Conservation (phyloP, 2,329 filamentous ascomycete genomes). For the Fusarium hostae region DNA sequence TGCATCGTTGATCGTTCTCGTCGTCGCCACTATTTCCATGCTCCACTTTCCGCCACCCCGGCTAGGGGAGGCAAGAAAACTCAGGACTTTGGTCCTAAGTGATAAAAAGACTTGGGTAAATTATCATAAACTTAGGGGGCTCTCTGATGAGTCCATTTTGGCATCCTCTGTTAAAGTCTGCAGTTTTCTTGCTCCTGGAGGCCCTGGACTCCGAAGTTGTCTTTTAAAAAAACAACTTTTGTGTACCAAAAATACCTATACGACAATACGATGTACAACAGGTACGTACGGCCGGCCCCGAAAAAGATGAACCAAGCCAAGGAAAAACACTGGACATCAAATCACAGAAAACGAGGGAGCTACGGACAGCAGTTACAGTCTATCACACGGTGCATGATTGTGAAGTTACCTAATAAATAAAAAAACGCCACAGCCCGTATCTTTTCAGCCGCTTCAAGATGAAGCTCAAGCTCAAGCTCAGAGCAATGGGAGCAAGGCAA, state of each 20-base stretch:
- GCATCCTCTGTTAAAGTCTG: not conserved
- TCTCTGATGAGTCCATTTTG: not conserved
- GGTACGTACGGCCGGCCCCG: constrained; percentile 30
- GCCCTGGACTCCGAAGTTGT: not conserved
- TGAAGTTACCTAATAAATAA: constrained; percentile 10
- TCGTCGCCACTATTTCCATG: constrained; percentile 23
- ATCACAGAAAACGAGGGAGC: constrained; percentile 34
- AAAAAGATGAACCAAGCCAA: constrained; percentile 32
- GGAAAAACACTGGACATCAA: constrained; percentile 34
- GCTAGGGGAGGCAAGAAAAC: not conserved
- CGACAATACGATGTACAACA: constrained; percentile 15
- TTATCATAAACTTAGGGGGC: accelerated
- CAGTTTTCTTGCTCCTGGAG: no score
- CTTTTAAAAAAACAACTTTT: constrained; percentile 17
- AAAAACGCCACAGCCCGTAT: constrained; percentile 32
- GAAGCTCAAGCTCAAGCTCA: not conserved
- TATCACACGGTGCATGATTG: constrained; percentile 23
- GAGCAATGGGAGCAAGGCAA: not conserved
- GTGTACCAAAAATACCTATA: constrained; percentile 32
- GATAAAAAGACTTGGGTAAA: not conserved
- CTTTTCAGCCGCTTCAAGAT: constrained; percentile 1
- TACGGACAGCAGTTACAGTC: not conserved
- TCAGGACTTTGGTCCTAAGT: not conserved
- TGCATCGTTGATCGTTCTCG: constrained; percentile 10
- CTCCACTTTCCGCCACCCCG: constrained; percentile 32